Base-by-base conservation (phyloP, 345 rosid species). In the Salix brachista region DNA sequence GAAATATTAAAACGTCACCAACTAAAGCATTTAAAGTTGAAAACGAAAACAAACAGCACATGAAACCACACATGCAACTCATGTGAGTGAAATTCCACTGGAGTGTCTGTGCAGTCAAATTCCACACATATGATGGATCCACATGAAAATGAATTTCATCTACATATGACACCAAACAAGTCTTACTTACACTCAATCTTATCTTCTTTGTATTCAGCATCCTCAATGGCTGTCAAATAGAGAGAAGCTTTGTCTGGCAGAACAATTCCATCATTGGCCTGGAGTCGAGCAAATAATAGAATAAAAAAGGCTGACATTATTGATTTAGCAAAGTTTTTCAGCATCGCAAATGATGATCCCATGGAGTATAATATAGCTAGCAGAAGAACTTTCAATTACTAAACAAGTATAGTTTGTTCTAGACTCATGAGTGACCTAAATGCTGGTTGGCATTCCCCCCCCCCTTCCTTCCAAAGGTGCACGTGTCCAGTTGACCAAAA, bases 231-330 rank as follows among this genome's bases (percentile, higher is more conserved):
- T 68, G 98, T 92, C 85, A 96, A 82, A 84, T 80, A 85, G 30
- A 96, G 92, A 48, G 97, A 93, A 72, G 99, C 96, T 87, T 88
- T 91, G 83, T 96, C 98, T 69, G 99, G 99, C 50, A 93, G 86
- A 74, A 96, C 90, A 80, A 92, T 58, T 61, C 99, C 97, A 46
- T 88, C 96, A 78, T 84, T 83, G 76, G 88, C 93, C 98, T 96
- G 85, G 44, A 79, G 74, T 66, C 32, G 54, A 68, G 54, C 23
- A 39, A 77, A 50, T 1, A 68, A 65, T 28, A 46, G 42, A 32
- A 65, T 32, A 67, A 46, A n/a, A 67, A 46, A n/a, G 62, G 78
- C 21, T 42, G 42, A 50, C 48, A 74, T 1, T 37, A 37, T 60
- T 10, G 10, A 65, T 44, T 25, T 34, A 48, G 23, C 41, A 30